Evolutionary conservation across 768 basidiomycete species (phyloP).

Genomic region (Xerocomus potaroensis): DNA sequence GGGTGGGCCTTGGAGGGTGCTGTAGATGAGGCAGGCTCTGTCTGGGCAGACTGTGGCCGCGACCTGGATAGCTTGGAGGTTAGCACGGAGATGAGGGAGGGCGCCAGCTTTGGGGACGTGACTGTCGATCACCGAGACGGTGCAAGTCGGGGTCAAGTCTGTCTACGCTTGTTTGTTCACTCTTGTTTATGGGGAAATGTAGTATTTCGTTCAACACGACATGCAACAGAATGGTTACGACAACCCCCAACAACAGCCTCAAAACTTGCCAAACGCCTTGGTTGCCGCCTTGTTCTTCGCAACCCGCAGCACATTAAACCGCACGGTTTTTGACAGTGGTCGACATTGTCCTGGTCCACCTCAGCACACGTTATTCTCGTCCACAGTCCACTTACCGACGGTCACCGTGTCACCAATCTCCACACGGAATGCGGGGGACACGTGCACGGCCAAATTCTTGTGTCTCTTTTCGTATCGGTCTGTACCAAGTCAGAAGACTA

Average conservation of each 20-base stretch:
- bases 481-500: slow-evolving; percentile 28
- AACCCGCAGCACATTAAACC: slow-evolving; percentile 98
- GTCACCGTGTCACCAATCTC: slow-evolving; percentile 92
- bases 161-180: slow-evolving; percentile 33
- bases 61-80: slow-evolving; percentile 66
- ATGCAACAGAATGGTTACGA: slow-evolving; percentile 18
- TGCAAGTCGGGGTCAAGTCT: slow-evolving; percentile 26
- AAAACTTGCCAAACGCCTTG: slow-evolving; percentile 97
- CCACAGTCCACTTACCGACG: slow-evolving; percentile 62
- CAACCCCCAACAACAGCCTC: slow-evolving; percentile 18
- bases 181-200: slow-evolving; percentile 25
- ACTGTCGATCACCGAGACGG: slow-evolving; percentile 27
- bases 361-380: slow-evolving; percentile 1
- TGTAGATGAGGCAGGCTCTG: slow-evolving; percentile 51
- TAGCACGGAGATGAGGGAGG: slow-evolving; percentile 73
- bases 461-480: slow-evolving; percentile 99
- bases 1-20: slow-evolving; percentile 37
- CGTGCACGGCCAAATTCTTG: slow-evolving; percentile 96
- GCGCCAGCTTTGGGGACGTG: slow-evolving; percentile 65
- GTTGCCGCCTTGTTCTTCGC: slow-evolving; percentile 85
- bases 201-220: slow-evolving; percentile 20
- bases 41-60: slow-evolving; percentile 69
- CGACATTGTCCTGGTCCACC: slow-evolving; percentile 82
- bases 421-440: slow-evolving; percentile 98
- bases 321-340: slow-evolving; percentile 97